Conservation (phyloP, 768 basidiomycete species). For the Pleurotus tuber-regium region DNA sequence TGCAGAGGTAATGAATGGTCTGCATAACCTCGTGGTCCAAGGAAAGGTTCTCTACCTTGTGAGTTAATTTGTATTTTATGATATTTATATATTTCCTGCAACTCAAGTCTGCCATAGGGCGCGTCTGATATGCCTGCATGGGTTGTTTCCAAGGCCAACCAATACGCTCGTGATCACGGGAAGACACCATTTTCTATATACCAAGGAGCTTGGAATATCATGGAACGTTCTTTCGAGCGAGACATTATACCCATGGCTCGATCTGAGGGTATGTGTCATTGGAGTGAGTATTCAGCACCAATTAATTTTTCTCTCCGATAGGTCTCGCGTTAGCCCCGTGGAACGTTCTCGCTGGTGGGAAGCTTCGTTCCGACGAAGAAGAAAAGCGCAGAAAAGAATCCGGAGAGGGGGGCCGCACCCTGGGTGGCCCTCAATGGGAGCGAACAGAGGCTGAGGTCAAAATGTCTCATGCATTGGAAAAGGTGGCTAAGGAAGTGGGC, state of each 20-base stretch:
- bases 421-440: conserved; percentile 35
- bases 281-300: conserved; percentile 27
- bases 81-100: neutral
- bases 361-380: conserved; percentile 54
- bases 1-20: conserved; percentile 54
- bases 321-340: conserved; percentile 29
- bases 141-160: conserved; percentile 47
- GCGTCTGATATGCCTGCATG: conserved; percentile 45
- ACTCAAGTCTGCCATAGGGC: conserved; percentile 23
- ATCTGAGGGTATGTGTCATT: conserved; percentile 32
- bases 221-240: conserved; percentile 47
- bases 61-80: neutral
- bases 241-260: conserved; percentile 50
- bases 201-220: conserved; percentile 45
- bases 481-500: conserved; percentile 49
- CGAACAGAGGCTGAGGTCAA: conserved; percentile 42
- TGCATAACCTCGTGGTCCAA: conserved; percentile 48
- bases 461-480: conserved; percentile 42
- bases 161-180: conserved; percentile 46
- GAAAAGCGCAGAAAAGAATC: conserved; percentile 24
- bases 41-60: conserved; percentile 53
- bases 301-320: neutral
- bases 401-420: conserved; percentile 38
- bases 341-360: conserved; percentile 35
- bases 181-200: conserved; percentile 54